Percentiles rank a stretch among this genome's conserved stretches.
These are phyloP conservation scores for Diversispora epigaea DNA, from an alignment of 192 early-diverging fungal species.

Conservation along the genomic window DNA sequence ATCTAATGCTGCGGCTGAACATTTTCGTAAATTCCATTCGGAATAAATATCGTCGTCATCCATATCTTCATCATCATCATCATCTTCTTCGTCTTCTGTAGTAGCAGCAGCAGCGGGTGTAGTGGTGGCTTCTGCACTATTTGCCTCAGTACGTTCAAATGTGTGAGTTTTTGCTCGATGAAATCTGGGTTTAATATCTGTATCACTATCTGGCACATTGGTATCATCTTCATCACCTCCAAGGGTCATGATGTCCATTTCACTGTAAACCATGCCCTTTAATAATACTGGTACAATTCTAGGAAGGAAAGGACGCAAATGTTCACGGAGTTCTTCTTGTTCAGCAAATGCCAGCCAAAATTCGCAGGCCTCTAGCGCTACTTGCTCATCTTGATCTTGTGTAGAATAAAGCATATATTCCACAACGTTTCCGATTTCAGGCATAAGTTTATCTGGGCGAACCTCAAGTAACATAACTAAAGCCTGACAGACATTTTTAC, in stretches of 20 bases:
- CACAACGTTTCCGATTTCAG: slow-evolving; percentile 85
- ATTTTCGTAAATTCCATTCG: slow-evolving; percentile 99
- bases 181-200: slow-evolving; percentile 95
- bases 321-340: slow-evolving; percentile 75
- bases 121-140: slow-evolving; percentile 26
- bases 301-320: slow-evolving; percentile 64
- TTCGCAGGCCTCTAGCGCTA: slow-evolving; percentile 98
- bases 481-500: slow-evolving; percentile 91
- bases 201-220: slow-evolving; percentile 78
- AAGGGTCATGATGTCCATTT: slow-evolving; percentile 80
- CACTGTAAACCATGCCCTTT: slow-evolving; percentile 95
- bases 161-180: slow-evolving; percentile 81
- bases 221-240: slow-evolving; percentile 84
- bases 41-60: slow-evolving; percentile 82
- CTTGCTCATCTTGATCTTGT: slow-evolving; percentile 77
- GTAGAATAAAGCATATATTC: slow-evolving; percentile 96
- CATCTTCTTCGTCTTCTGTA: slow-evolving; percentile 75
- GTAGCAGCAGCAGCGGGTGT: slow-evolving; percentile 6
- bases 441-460: slow-evolving; percentile 79
- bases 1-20: slow-evolving; percentile 94
- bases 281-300: slow-evolving; percentile 90
- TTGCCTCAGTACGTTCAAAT: slow-evolving; percentile 53
- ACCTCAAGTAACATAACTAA: slow-evolving; percentile 88
- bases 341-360: slow-evolving; percentile 98
- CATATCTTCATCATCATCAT: slow-evolving; percentile 83